A percentile compares a stretch with the other conserved stretches of the same genome.
phyloP scores from a whole-genome alignment of 306 rosid species.

The Lotus japonicus region DNA sequence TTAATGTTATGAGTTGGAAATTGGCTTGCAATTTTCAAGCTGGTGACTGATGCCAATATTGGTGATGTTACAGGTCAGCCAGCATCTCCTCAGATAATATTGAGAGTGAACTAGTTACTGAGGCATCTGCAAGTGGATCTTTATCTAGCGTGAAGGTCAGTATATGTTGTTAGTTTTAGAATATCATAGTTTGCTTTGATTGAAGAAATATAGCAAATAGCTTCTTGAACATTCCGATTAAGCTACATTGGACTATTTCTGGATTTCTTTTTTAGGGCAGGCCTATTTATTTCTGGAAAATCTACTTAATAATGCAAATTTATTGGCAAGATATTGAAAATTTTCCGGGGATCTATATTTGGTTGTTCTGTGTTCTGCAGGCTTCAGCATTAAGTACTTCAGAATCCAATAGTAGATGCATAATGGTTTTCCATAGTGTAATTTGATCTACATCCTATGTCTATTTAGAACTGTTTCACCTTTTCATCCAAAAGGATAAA shows the following conservation, averaged over 20 bases:
- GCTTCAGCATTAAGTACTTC: no score
- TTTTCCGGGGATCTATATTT: no score
- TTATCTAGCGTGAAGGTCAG: conserved; percentile 58
- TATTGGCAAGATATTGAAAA: no score
- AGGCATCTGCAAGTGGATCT: conserved; percentile 55
- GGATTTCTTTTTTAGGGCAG: background rate
- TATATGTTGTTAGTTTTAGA: background rate
- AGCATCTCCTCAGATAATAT: conserved; percentile 65
- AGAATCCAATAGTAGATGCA: no score
- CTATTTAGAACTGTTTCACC: no score
- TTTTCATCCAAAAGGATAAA: no score
- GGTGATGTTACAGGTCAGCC: conserved; percentile 41
- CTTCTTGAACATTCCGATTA: background rate
- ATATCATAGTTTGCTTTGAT: background rate
- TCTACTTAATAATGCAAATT: no score
- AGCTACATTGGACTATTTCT: background rate
- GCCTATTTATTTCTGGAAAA: no score
- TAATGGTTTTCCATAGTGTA: no score
- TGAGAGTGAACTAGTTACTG: conserved; percentile 42
- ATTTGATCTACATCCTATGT: no score
- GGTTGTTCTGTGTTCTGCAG: no score
- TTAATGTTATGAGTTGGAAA: background rate
- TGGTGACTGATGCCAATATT: background rate
- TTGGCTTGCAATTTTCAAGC: background rate
- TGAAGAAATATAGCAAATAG: background rate